Conservation (phyloP, 1,284 basidiomycete genomes). For the Marasmius oreades region DNA sequence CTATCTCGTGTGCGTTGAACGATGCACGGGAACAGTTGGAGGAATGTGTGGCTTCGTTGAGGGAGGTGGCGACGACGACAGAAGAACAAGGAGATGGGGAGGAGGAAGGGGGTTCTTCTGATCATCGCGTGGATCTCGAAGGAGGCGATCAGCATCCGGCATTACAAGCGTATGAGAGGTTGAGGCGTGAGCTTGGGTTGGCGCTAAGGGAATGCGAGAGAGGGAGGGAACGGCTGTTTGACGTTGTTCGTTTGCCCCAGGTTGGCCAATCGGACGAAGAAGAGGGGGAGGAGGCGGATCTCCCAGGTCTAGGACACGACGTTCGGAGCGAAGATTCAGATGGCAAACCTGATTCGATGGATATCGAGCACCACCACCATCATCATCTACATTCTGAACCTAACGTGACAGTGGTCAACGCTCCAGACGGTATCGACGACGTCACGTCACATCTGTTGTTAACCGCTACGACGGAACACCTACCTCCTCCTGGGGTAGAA, state of each 20-base stretch:
- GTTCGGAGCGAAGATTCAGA: slow-evolving; percentile 46
- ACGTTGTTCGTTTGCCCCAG: slow-evolving; percentile 46
- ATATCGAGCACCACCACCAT: slow-evolving; percentile 5
- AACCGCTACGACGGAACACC: slow-evolving; percentile 43
- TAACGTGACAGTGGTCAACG: slow-evolving; percentile 22
- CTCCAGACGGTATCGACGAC: slow-evolving; percentile 42
- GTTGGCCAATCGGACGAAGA: slow-evolving; percentile 31
- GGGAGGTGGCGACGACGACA: slow-evolving; percentile 38
- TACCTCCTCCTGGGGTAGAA: slow-evolving; percentile 63
- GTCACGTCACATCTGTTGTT: slow-evolving; percentile 53
- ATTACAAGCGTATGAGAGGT: slow-evolving; percentile 31
- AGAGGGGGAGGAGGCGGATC: slow-evolving; percentile 38
- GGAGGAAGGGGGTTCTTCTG: neutral
- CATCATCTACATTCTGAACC: neutral
- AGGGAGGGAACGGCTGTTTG: slow-evolving; percentile 59
- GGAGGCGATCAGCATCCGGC: slow-evolving; percentile 38
- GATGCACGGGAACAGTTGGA: slow-evolving; percentile 65
- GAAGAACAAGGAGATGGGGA: too few species aligned
- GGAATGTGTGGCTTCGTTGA: slow-evolving; percentile 53
- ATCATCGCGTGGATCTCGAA: slow-evolving; percentile 7
- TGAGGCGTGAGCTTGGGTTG: slow-evolving; percentile 12
- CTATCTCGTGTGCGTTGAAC: slow-evolving; percentile 59
- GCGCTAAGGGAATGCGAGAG: slow-evolving; percentile 58
- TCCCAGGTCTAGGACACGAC: slow-evolving; percentile 49
- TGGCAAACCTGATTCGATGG: slow-evolving; percentile 41